Conservation (phyloP, 2,329 filamentous ascomycete genomes). For the Pseudohalonectria lignicola region DNA sequence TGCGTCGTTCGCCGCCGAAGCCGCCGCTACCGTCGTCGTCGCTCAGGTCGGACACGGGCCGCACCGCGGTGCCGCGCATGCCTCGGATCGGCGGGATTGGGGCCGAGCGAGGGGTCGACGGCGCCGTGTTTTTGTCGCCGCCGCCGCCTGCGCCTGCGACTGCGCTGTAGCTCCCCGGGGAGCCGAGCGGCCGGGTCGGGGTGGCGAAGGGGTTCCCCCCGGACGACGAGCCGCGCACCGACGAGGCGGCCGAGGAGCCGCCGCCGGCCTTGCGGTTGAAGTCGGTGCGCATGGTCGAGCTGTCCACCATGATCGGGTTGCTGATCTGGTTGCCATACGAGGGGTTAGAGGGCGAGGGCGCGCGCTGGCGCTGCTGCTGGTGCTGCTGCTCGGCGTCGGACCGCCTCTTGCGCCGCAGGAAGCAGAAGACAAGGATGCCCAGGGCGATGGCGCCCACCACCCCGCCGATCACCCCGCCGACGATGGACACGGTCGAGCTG, state of each 20-base stretch:
- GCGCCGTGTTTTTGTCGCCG: conserved; percentile 3
- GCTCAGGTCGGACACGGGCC: conserved; percentile 10
- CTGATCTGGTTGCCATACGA: conserved; percentile 41
- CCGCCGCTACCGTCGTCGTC: conserved; percentile 1
- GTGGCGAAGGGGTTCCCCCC: conserved; percentile 4
- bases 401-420: conserved; percentile 18
- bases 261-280: conserved; percentile 32
- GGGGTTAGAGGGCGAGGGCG: conserved; percentile 10
- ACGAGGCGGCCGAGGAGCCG: conserved; percentile 6
- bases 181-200: conserved; percentile 5
- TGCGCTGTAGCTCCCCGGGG: conserved; percentile 11
- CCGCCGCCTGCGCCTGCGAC: conserved; percentile 4
- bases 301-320: conserved; percentile 40
- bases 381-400: conserved; percentile 9
- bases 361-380: conserved; percentile 1
- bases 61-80: conserved; percentile 20
- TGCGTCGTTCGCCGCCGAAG: conserved; percentile 1
- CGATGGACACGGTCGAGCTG: conserved; percentile 28
- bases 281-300: conserved; percentile 33
- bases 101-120: conserved; percentile 3
- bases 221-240: background rate
- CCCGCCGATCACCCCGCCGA: conserved; percentile 35
- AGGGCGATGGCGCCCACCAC: conserved; percentile 27
- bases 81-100: conserved; percentile 23
- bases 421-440: conserved; percentile 26